Conservation (phyloP, 352 stramenopile genomes). For the Pythium graminicola region DNA sequence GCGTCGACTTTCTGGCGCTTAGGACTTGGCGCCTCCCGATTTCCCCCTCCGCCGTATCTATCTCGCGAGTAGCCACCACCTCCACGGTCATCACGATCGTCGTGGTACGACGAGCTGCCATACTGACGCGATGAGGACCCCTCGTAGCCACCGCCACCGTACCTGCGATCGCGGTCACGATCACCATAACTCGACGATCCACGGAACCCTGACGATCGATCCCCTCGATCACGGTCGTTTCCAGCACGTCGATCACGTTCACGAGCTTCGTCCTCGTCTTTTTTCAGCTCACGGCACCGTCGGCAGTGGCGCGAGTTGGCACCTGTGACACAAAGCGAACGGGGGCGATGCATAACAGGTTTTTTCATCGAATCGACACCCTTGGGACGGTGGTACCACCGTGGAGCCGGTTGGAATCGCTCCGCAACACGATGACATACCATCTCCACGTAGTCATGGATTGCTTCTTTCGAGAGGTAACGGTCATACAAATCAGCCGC, state of each 20-base stretch:
- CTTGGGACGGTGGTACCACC: constrained; percentile 60
- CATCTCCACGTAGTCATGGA: constrained; percentile 97
- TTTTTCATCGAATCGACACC: constrained; percentile 54
- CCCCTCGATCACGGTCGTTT: constrained; percentile 20
- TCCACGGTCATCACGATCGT: constrained; percentile 4
- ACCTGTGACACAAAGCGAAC: constrained; percentile 53
- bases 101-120: constrained; percentile 5
- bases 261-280: constrained; percentile 38
- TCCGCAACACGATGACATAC: constrained; percentile 90
- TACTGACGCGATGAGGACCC: constrained; percentile 19
- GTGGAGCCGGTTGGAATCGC: constrained; percentile 65
- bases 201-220: constrained; percentile 13
- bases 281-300: constrained; percentile 61
- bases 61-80: constrained; percentile 10
- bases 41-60: constrained; percentile 3
- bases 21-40: constrained; percentile 18
- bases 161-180: constrained; percentile 23
- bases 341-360: constrained; percentile 40
- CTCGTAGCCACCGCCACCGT: constrained; percentile 22
- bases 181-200: constrained; percentile 6
- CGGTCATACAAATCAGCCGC: constrained; percentile 93
- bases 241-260: constrained; percentile 27
- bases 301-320: constrained; percentile 54
- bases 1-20: constrained; percentile 26
- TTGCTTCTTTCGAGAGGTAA: constrained; percentile 85